Evolutionary conservation across 768 basidiomycete species (phyloP), one percentile per base, ranked within the genome.

Genomic region (Mycena haematopus): DNA sequence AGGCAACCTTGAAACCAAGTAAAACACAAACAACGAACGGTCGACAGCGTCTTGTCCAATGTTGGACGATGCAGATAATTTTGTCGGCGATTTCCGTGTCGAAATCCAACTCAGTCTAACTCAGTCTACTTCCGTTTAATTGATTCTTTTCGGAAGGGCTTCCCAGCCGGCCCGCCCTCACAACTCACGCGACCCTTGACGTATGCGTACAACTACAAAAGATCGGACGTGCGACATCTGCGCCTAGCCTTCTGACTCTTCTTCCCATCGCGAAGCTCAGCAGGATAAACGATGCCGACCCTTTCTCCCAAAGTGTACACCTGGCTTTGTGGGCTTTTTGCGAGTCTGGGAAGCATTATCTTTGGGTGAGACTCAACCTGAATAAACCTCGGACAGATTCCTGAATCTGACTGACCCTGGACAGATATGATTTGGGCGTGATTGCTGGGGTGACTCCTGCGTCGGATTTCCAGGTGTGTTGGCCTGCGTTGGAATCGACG

Each of bases 261-360:
- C 56, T 53, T 49, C 49, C 55, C 55, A 54, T 51, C 45, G 50
- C 52, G 53, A 54, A 35, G 40, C 35, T 14, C 58, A 38, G 40
- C 7, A 25, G 29, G 24, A 46, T 29, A 25, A 14, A 56, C 36
- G 44, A 79, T 80, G 78, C 56, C 72, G 45, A 31, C 4, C 6
- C 73, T 81, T 14, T 69, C 78, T 24, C 80, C 80, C n/a, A 81
- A 82, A 64, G 77, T 82, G 35, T 83, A 82, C 69, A 84, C 81
- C 17, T 84, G 81, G 81, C 71, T 84, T 2, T 84, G 82, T 62
- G 82, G 82, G 19, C 71, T 84, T 44, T 84, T 84, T 57, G 82
- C 81, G 13, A 80, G 79, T 73, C 66, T 81, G 55, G 79, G 80
- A 29, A 78, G 76, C 63, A 78, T 79, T 27, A 80, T 81, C 55